Conservation (phyloP, 352 stramenopile genomes). For the Thraustochytrium striatum region DNA sequence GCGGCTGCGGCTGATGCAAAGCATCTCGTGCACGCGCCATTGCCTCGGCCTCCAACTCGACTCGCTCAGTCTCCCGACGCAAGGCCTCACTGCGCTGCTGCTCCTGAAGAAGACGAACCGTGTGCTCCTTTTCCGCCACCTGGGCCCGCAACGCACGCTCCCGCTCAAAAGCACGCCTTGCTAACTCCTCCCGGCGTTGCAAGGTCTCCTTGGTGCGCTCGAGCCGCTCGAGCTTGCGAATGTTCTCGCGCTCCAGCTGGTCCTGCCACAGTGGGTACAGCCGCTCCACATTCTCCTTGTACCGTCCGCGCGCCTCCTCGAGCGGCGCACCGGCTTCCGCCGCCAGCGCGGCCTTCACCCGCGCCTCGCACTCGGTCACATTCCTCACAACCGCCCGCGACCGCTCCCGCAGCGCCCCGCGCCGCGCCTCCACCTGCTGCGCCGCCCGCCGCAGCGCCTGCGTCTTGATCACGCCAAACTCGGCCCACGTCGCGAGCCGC, state of each 20-base stretch:
- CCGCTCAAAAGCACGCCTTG: conserved; percentile 10
- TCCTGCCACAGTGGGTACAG: conserved; percentile 7
- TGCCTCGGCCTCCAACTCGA: neutral
- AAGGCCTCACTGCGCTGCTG: neutral
- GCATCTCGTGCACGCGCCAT: neutral
- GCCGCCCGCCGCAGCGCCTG: neutral
- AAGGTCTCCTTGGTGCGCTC: neutral
- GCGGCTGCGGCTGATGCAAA: neutral
- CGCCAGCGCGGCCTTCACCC: neutral
- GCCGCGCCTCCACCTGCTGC: neutral
- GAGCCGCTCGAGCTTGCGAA: neutral
- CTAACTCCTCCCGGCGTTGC: neutral
- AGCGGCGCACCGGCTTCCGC: neutral
- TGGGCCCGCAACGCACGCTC: conserved; percentile 4
- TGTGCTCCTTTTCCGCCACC: conserved; percentile 34
- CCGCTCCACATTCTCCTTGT: conserved; percentile 5
- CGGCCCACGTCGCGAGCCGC: conserved; percentile 6
- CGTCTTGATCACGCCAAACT: neutral
- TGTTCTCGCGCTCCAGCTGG: conserved; percentile 15
- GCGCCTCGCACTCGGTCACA: neutral
- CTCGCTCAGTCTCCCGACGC: neutral
- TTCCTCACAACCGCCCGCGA: neutral
- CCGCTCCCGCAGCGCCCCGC: neutral
- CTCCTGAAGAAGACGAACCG: neutral
- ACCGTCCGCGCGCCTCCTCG: neutral